These are phyloP conservation scores for Phoma sp. DNA, from an alignment of 2,329 filamentous ascomycete species.

Conservation along the genomic window DNA sequence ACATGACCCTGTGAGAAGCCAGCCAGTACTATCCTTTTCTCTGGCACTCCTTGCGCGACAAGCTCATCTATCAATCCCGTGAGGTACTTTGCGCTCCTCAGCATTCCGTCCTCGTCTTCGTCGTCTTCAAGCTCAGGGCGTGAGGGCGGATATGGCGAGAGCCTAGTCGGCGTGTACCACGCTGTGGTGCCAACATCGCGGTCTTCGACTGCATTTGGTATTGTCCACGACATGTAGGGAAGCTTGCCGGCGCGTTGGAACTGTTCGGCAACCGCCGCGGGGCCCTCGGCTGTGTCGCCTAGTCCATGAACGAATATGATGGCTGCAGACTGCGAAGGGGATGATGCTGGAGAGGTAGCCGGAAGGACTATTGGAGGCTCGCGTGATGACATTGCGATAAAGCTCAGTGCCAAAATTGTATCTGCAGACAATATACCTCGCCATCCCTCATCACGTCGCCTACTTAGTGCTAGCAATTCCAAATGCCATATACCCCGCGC, in stretches of 20 bases:
- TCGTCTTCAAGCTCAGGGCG: constrained; percentile 53
- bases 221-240: constrained; percentile 56
- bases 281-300: constrained; percentile 54
- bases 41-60: constrained; percentile 49
- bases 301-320: constrained; percentile 57
- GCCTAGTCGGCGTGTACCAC: constrained; percentile 54
- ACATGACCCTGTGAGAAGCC: constrained; percentile 58
- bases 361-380: constrained; percentile 47
- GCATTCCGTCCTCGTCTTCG: constrained; percentile 55
- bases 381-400: constrained; percentile 10
- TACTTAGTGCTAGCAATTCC: constrained; percentile 3
- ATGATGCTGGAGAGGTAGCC: constrained; percentile 40
- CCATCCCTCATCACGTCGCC: constrained; percentile 1
- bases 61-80: constrained; percentile 52
- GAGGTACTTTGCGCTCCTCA: constrained; percentile 49
- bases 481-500: constrained; percentile 15
- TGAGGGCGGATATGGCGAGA: constrained; percentile 49
- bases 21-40: constrained; percentile 53
- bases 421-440: neutral
- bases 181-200: constrained; percentile 54
- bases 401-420: neutral
- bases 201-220: constrained; percentile 58
- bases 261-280: constrained; percentile 52
- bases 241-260: constrained; percentile 58
- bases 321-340: constrained; percentile 49